Conservation (phyloP, 2,329 filamentous ascomycete species). For the Mariannaea elegans region DNA sequence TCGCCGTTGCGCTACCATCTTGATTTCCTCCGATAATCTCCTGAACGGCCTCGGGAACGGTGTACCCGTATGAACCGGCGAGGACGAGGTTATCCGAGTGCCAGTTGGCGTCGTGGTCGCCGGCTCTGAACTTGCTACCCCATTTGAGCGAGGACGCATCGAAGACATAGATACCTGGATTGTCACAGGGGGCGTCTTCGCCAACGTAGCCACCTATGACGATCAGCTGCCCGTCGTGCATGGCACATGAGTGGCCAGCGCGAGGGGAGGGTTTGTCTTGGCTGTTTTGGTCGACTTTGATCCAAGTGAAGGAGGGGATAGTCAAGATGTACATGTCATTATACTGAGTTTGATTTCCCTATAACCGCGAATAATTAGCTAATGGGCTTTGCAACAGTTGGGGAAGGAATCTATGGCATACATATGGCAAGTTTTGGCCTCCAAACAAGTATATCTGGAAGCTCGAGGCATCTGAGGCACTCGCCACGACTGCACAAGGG, state of each 20-base stretch:
- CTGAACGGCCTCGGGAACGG: constrained; percentile 61
- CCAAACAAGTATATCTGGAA: constrained; percentile 84
- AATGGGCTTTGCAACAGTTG: neutral
- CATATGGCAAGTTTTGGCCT: constrained; percentile 76
- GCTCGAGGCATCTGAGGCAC: constrained; percentile 74
- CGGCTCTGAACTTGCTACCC: constrained; percentile 67
- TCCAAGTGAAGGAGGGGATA: constrained; percentile 71
- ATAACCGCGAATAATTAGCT: neutral
- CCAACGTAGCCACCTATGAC: constrained; percentile 70
- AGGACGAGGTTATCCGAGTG: constrained; percentile 58
- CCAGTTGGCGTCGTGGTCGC: constrained; percentile 64
- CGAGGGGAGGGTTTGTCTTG: constrained; percentile 62
- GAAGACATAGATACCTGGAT: constrained; percentile 74
- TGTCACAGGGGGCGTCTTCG: constrained; percentile 60
- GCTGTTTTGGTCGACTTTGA: constrained; percentile 60
- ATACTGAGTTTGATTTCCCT: constrained; percentile 64
- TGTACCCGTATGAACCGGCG: constrained; percentile 58
- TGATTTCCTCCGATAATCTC: constrained; percentile 60
- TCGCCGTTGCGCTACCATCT: constrained; percentile 63
- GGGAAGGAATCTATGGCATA: constrained; percentile 36
- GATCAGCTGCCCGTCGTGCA: constrained; percentile 68
- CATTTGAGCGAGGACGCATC: constrained; percentile 70
- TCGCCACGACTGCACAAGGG: constrained; percentile 70
- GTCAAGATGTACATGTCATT: constrained; percentile 71
- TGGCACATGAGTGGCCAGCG: constrained; percentile 63